Conservation (phyloP, 23 red algal genomes). For the Gracilaria gracilis region DNA sequence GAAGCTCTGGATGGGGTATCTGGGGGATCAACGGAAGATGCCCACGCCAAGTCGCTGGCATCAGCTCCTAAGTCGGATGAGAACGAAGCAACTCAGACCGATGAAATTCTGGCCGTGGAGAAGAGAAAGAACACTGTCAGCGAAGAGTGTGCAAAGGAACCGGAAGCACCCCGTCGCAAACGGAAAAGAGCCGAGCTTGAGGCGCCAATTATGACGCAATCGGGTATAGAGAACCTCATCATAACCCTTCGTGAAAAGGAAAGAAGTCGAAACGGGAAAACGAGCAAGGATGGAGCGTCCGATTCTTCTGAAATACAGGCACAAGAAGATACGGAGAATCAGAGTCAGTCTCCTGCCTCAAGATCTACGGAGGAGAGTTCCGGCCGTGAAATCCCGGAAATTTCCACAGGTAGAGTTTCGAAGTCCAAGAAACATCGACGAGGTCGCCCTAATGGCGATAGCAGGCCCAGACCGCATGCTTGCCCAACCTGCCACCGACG, state of each 20-base stretch:
- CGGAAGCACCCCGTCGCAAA: neutral
- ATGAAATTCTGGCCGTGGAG: too few relatives aligned
- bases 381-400: neutral
- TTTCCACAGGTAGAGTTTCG: neutral
- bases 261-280: neutral
- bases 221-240: neutral
- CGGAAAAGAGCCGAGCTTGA: neutral
- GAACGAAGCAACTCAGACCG: too few relatives aligned
- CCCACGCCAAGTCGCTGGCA: too few relatives aligned
- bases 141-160: too few relatives aligned
- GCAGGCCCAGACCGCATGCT: neutral
- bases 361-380: neutral
- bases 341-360: neutral
- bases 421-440: neutral
- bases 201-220: neutral
- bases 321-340: neutral
- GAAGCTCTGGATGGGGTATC: too few relatives aligned
- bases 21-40: too few relatives aligned
- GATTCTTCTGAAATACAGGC: neutral
- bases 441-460: constrained; percentile 2
- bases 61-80: too few relatives aligned
- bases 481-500: constrained; percentile 10
- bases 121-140: too few relatives aligned
- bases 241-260: neutral
- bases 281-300: neutral